Base-by-base conservation (phyloP, 441 rosid genomes). In the Iberis amara region DNA sequence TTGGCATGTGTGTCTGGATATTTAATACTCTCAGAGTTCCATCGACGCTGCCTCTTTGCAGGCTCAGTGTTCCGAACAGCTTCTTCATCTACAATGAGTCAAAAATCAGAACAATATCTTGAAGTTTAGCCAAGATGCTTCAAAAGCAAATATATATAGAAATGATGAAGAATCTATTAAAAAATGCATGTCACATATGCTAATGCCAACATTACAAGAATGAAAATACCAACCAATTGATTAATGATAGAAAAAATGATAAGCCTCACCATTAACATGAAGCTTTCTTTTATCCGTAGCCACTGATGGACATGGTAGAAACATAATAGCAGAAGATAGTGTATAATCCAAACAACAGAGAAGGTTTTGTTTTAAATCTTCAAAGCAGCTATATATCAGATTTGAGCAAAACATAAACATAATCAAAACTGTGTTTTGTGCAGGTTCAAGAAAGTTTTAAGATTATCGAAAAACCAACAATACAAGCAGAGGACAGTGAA, bases 241-340 rank as follows among this genome's bases (percentile, higher is more conserved):
- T 7, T 14, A 8, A 11, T n/a, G 13, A 39, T 14, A 8, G 39
- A 40, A 37, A 35, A 10, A 43, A 32, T 1, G 38, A 30, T 14
- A 69, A 56, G 52, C 35, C 21, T 18, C 21, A 18, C 21, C 21
- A 18, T 18, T 18, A 18, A 18, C 21, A 18, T 18, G 76, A 58
- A 76, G 68, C 79, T 86, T 92, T 73, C 97, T 77, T 80, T 92
- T 92, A 74, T 84, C 95, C 26, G 76, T 67, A 64, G 73, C 63
- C 50, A 61, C 50, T 18, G 21, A 18, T 18, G n/a, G n/a, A n/a
- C n/a, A n/a, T n/a, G n/a, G n/a, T n/a, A n/a, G n/a, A n/a, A n/a
- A n/a, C n/a, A n/a, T n/a, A n/a, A n/a, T n/a, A n/a, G n/a, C n/a
- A n/a, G n/a, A n/a, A n/a, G n/a, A n/a, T n/a, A n/a, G n/a, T n/a